Conservation (phyloP, 306 rosid species). For the Trifolium pratense region DNA sequence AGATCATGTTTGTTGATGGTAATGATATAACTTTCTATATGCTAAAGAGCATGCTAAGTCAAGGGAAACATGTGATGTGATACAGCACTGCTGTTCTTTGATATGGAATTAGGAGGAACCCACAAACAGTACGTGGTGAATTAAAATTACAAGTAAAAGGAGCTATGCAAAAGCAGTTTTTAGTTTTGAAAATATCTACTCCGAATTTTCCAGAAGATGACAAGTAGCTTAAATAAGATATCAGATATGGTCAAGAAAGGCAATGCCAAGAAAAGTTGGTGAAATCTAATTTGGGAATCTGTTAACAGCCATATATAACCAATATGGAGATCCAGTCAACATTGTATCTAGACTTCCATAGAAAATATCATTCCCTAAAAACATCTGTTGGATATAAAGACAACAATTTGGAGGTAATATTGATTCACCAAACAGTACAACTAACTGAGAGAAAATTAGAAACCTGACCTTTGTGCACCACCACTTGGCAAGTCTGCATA, state of each 20-base stretch:
- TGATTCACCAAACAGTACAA: slow-evolving; percentile 1
- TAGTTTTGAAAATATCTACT: background rate
- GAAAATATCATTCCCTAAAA: slow-evolving; percentile 19
- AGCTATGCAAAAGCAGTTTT: slow-evolving; percentile 2
- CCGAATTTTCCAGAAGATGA: background rate
- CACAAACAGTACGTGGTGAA: slow-evolving; percentile 19
- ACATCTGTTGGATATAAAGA: slow-evolving; percentile 6
- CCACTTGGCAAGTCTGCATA: slow-evolving; percentile 48
- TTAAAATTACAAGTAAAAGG: slow-evolving; percentile 10
- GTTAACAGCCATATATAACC: slow-evolving; percentile 10
- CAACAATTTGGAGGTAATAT: slow-evolving; percentile 16
- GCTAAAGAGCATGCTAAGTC: slow-evolving; percentile 19
- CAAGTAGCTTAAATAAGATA: slow-evolving; percentile 8
- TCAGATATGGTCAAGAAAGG: slow-evolving; percentile 19
- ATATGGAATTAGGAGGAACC: slow-evolving; percentile 5
- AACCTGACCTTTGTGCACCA: slow-evolving; percentile 51
- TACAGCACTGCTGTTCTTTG: background rate
- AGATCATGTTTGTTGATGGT: background rate
- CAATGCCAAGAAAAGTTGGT: slow-evolving; percentile 8
- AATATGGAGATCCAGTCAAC: background rate
- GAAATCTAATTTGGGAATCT: slow-evolving; percentile 3
- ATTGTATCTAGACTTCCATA: slow-evolving; percentile 21
- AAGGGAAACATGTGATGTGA: background rate
- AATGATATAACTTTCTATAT: slow-evolving; percentile 12
- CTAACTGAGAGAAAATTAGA: slow-evolving; percentile 7